phyloP scores from a whole-genome alignment of 2,329 filamentous ascomycete genomes.

The Diaporthe citriasiana region DNA sequence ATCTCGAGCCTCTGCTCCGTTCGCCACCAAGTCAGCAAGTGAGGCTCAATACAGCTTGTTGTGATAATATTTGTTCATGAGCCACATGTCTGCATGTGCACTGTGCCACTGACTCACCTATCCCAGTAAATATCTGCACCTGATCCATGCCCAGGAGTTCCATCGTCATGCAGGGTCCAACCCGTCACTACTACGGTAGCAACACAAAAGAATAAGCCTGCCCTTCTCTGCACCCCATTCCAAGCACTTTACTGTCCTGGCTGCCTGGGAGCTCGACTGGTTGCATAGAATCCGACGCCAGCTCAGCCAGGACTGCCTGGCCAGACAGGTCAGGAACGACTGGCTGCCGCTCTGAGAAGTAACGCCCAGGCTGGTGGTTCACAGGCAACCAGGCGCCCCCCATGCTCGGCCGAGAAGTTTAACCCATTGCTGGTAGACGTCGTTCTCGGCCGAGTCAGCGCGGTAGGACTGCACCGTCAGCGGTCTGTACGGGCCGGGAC shows the following conservation, averaged over 20 bases:
- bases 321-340: neutral
- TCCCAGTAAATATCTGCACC: neutral
- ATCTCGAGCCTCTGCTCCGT: neutral
- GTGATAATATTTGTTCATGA: neutral
- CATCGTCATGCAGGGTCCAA: neutral
- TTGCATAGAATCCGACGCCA: neutral
- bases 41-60: neutral
- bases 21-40: neutral
- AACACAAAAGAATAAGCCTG: neutral
- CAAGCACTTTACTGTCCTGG: neutral
- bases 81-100: too few species aligned
- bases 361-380: neutral
- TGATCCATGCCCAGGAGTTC: neutral
- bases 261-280: neutral
- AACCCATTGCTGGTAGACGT: constrained; percentile 36
- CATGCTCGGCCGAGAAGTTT: constrained; percentile 25
- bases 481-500: neutral
- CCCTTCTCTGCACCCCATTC: neutral
- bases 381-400: neutral
- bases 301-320: too few species aligned
- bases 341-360: neutral
- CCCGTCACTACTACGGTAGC: neutral
- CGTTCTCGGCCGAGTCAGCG: constrained; percentile 33
- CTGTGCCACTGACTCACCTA: neutral
- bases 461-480: constrained; percentile 35